These are phyloP conservation scores for Lactarius sp. DNA, from an alignment of 768 basidiomycete species.

Conservation along the genomic window DNA sequence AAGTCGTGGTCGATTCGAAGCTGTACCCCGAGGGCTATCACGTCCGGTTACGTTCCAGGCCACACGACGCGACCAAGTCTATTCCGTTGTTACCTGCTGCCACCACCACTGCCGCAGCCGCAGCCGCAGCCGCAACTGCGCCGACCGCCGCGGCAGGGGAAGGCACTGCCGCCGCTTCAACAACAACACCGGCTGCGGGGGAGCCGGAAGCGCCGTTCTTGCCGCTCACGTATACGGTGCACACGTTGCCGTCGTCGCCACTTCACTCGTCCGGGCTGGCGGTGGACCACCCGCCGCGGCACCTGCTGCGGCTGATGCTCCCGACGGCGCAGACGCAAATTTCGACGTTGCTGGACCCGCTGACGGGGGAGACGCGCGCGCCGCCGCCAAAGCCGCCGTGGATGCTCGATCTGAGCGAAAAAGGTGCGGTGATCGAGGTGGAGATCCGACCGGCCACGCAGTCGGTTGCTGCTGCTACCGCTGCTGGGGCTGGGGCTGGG, in stretches of 20 bases:
- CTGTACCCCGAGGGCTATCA: slow-evolving; percentile 75
- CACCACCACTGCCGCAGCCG: not conserved
- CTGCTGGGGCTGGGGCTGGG: no score
- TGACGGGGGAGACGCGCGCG: slow-evolving; percentile 61
- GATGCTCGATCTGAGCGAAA: slow-evolving; percentile 61
- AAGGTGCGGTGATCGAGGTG: slow-evolving; percentile 53
- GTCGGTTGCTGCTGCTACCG: slow-evolving; percentile 15
- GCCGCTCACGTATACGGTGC: slow-evolving; percentile 55
- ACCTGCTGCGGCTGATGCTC: slow-evolving; percentile 70
- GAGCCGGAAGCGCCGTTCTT: slow-evolving; percentile 31
- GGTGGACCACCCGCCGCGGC: slow-evolving; percentile 50
- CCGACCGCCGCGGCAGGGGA: not conserved
- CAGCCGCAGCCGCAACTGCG: not conserved
- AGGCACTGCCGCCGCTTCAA: not conserved
- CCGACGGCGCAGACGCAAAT: slow-evolving; percentile 81
- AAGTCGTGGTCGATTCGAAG: slow-evolving; percentile 77
- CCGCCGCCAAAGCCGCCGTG: slow-evolving; percentile 66
- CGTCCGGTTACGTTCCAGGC: slow-evolving; percentile 42
- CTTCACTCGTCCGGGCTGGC: slow-evolving; percentile 69
- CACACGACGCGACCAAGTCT: slow-evolving; percentile 37
- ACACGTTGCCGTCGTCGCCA: slow-evolving; percentile 78
- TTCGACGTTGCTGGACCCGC: slow-evolving; percentile 72
- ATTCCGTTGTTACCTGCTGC: slow-evolving; percentile 34
- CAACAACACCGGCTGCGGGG: not conserved
- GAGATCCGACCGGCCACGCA: slow-evolving; percentile 45